phyloP scores from a whole-genome alignment of 1,284 basidiomycete species.

The Moniliophthora roreri region DNA sequence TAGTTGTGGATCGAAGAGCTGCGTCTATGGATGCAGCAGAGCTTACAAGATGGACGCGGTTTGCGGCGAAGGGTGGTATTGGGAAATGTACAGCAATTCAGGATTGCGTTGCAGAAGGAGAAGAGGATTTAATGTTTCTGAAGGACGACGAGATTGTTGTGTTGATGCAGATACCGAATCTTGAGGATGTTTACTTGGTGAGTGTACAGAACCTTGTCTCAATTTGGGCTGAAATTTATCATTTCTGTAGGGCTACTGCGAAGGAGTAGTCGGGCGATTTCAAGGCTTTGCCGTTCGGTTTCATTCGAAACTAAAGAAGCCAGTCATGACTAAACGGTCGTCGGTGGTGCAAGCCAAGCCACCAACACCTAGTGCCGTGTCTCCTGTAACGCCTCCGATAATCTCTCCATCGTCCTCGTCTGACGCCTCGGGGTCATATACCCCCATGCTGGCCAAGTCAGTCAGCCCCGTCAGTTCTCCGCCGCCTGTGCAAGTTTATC shows the following conservation, averaged over 20 bases:
- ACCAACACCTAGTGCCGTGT: conserved; percentile 15
- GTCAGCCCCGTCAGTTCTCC: not conserved
- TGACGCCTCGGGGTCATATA: not conserved
- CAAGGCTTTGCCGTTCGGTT: conserved; percentile 68
- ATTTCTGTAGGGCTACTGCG: conserved; percentile 71
- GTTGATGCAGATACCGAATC: conserved; percentile 68
- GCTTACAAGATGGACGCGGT: conserved; percentile 76
- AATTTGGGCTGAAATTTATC: conserved; percentile 1
- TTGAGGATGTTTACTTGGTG: conserved; percentile 61
- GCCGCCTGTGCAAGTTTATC: conserved; percentile 1
- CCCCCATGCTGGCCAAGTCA: not conserved
- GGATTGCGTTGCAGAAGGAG: conserved; percentile 77
- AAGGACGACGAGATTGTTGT: conserved; percentile 84
- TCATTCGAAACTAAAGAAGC: conserved; percentile 76
- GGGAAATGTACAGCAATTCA: conserved; percentile 69
- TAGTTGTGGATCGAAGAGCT: not conserved
- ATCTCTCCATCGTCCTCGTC: conserved; percentile 2
- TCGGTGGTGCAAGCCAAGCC: conserved; percentile 23
- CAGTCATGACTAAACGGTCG: conserved; percentile 69
- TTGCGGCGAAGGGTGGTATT: conserved; percentile 80
- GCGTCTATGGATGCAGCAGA: conserved; percentile 65
- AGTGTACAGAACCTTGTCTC: conserved; percentile 25
- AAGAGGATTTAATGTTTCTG: conserved; percentile 87
- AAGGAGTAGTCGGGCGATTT: conserved; percentile 89
- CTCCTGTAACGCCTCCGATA: conserved; percentile 3